These are phyloP conservation scores for Irpex sp. DNA, from an alignment of 1,284 basidiomycete species.

Conservation along the genomic window DNA sequence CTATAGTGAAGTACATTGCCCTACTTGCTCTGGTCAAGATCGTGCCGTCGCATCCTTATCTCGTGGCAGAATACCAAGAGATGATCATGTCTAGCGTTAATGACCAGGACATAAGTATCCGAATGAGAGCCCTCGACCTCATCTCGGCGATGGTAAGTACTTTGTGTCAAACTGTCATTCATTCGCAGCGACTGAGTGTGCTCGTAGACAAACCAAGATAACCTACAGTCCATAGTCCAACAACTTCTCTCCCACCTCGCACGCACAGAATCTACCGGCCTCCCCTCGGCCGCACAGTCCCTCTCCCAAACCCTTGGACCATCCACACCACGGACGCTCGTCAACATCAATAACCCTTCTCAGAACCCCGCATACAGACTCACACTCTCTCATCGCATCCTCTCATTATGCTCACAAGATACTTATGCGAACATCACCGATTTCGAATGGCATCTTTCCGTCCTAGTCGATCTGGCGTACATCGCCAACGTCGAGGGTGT, in stretches of 20 bases:
- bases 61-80: constrained; percentile 90
- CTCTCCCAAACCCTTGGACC: constrained; percentile 46
- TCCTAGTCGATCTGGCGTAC: constrained; percentile 85
- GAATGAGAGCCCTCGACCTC: constrained; percentile 92
- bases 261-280: constrained; percentile 44
- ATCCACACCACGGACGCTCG: constrained; percentile 29
- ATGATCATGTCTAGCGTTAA: constrained; percentile 87
- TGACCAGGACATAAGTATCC: constrained; percentile 92
- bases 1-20: constrained; percentile 91
- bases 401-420: constrained; percentile 77
- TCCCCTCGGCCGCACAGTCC: constrained; percentile 58
- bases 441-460: constrained; percentile 96
- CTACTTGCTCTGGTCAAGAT: constrained; percentile 95
- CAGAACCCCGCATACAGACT: constrained; percentile 80
- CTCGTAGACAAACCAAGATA: constrained; percentile 69
- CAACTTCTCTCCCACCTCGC: constrained; percentile 85
- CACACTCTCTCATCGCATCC: constrained; percentile 73
- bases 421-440: constrained; percentile 87
- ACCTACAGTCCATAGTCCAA: constrained; percentile 84
- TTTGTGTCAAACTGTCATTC: constrained; percentile 1
- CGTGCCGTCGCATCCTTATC: constrained; percentile 85
- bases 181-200: constrained; percentile 5
- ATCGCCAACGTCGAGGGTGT: constrained; percentile 69
- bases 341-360: constrained; percentile 37
- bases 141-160: constrained; percentile 82